Evolutionary conservation across 176 grass and related monocot genomes (phyloP).

Genomic region (Guadua angustifolia): DNA sequence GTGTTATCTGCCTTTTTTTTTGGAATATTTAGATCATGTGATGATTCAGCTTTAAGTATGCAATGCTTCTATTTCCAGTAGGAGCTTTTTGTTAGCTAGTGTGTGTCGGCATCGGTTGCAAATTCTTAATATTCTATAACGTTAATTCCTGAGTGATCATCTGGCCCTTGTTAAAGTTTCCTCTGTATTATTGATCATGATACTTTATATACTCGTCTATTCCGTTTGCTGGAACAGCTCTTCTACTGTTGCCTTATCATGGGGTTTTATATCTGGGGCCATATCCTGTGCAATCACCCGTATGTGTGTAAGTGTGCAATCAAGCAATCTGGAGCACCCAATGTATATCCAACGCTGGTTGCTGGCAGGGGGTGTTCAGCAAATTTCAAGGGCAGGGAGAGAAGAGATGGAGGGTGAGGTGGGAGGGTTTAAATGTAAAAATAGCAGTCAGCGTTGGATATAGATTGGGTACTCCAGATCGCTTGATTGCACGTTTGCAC

Average conservation of each 20-base stretch:
- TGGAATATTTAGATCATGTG: neutral
- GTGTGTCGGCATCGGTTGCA: neutral
- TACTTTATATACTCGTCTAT: no score
- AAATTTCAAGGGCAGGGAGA: no score
- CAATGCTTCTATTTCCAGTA: conserved; percentile 1
- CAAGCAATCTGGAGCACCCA: no score
- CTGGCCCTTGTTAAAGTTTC: neutral
- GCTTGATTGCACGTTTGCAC: no score
- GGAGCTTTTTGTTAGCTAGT: conserved; percentile 26
- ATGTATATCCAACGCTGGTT: no score
- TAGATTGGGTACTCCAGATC: no score
- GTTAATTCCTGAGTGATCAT: neutral
- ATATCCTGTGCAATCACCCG: no score
- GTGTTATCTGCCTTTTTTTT: neutral
- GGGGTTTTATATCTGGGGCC: neutral
- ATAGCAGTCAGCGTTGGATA: no score
- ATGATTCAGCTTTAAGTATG: conserved; percentile 29
- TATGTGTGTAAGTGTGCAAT: no score
- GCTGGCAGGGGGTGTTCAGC: no score
- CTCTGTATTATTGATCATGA: neutral
- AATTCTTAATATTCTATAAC: conserved; percentile 9
- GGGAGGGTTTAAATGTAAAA: no score
- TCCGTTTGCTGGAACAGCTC: neutral
- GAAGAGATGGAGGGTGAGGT: no score
- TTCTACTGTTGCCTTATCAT: neutral